These are phyloP conservation scores for Echeveria elegans DNA, from an alignment of 164 flowering plant genomes.

Conservation along the genomic window DNA sequence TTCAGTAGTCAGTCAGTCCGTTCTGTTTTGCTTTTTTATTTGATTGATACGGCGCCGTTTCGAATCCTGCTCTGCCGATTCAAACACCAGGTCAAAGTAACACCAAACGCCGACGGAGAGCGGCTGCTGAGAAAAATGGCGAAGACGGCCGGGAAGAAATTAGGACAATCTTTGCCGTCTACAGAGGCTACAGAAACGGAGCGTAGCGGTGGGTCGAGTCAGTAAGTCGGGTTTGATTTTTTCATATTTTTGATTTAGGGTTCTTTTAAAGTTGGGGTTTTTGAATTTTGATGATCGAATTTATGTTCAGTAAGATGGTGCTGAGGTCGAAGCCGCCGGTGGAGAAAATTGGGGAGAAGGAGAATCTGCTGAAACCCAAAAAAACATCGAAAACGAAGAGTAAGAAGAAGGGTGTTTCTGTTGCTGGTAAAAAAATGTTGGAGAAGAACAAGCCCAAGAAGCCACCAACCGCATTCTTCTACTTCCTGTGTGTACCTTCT, in stretches of 20 bases:
- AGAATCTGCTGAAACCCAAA: constrained; percentile 11
- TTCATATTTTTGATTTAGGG: background rate
- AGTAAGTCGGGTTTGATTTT: background rate
- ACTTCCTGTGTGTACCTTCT: constrained; percentile 48
- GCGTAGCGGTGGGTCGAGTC: background rate
- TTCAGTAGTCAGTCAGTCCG: too few species aligned
- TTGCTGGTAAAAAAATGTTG: constrained; percentile 9
- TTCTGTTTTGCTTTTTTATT: too few species aligned
- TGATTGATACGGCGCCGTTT: background rate
- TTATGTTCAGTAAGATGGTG: background rate
- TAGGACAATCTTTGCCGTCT: background rate
- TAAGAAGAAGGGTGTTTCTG: constrained; percentile 22
- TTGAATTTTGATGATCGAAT: background rate
- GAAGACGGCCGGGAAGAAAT: background rate
- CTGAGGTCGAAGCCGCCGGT: constrained; percentile 5
- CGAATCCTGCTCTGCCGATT: too few species aligned
- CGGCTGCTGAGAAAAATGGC: background rate
- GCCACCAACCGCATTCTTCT: constrained; percentile 93
- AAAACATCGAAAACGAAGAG: constrained; percentile 14
- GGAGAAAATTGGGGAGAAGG: constrained; percentile 10
- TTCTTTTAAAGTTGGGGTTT: background rate
- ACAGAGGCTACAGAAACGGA: background rate
- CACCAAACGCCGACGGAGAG: background rate
- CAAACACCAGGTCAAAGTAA: background rate
- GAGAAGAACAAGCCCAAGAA: constrained; percentile 75